phyloP scores from a whole-genome alignment of 2,329 filamentous ascomycete genomes.

The Cryphonectria radicalis region DNA sequence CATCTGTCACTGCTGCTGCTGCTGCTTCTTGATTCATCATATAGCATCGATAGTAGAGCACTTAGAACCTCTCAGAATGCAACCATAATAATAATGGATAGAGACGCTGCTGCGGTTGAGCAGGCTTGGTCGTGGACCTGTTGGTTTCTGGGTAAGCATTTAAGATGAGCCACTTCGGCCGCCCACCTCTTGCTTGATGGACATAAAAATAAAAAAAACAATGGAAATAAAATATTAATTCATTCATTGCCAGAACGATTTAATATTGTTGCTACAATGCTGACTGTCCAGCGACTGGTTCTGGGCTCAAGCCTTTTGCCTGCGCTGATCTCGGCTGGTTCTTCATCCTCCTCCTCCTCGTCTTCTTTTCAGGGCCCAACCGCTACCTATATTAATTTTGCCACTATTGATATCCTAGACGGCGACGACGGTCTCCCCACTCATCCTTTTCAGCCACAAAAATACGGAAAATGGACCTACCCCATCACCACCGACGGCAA shows the following conservation, averaged over 20 bases:
- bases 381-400: not conserved
- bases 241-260: too few species aligned
- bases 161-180: not conserved
- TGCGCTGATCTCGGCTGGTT: not conserved
- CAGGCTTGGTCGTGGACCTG: not conserved
- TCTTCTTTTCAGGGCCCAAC: not conserved
- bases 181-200: not conserved
- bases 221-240: not conserved
- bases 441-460: not conserved
- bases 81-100: not conserved
- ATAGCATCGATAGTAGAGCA: not conserved
- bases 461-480: not conserved
- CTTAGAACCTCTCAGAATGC: not conserved
- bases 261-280: not conserved
- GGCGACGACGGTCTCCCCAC: slow-evolving; percentile 1
- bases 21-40: too few species aligned
- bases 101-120: not conserved
- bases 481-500: not conserved
- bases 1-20: not conserved
- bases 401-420: not conserved
- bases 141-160: not conserved
- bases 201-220: not conserved
- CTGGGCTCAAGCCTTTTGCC: not conserved
- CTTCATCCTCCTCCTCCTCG: not conserved
- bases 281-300: not conserved